A percentile compares a stretch with the other conserved stretches of the same genome.
These are phyloP conservation scores for Psilocybe cubensis DNA, from an alignment of 768 basidiomycete genomes.

Conservation along the genomic window DNA sequence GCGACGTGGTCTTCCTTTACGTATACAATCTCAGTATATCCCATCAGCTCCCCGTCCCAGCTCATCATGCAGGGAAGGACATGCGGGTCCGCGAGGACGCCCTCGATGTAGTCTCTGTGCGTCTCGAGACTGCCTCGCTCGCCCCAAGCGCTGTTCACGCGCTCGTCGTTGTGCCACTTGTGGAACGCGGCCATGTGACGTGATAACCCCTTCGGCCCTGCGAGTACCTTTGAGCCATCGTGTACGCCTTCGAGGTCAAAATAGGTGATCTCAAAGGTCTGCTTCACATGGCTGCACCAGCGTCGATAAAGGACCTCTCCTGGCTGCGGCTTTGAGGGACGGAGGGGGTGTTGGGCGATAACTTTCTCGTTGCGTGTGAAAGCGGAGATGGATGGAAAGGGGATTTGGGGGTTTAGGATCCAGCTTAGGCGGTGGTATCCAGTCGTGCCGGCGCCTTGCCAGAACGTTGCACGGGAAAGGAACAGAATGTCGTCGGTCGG, in stretches of 20 bases:
- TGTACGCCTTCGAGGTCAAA: constrained; percentile 34
- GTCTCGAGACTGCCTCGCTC: constrained; percentile 47
- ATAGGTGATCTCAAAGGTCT: constrained; percentile 34
- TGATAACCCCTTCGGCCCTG: constrained; percentile 18
- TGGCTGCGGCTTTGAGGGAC: constrained; percentile 47
- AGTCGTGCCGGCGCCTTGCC: constrained; percentile 52
- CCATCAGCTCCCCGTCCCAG: constrained; percentile 49
- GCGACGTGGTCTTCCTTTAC: constrained; percentile 44
- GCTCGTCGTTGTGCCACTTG: constrained; percentile 52
- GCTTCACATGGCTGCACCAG: constrained; percentile 35
- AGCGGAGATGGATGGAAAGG: constrained; percentile 39
- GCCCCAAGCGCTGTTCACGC: constrained; percentile 49
- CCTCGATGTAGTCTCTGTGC: constrained; percentile 43
- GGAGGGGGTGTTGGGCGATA: constrained; percentile 54
- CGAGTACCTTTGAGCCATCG: constrained; percentile 12
- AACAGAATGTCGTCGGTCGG: constrained; percentile 31
- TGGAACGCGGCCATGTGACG: constrained; percentile 48
- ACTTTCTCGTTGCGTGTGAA: constrained; percentile 51
- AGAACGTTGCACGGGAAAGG: constrained; percentile 46
- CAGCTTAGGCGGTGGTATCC: constrained; percentile 33
- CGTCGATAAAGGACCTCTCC: constrained; percentile 45
- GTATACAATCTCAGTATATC: constrained; percentile 50
- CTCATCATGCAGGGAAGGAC: constrained; percentile 45
- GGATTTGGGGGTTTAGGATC: constrained; percentile 25
- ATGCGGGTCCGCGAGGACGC: constrained; percentile 38